Evolutionary conservation across 2,329 filamentous ascomycete species (phyloP), one percentile per base, ranked within the genome.

Genomic region (Sporothrix mexicana): DNA sequence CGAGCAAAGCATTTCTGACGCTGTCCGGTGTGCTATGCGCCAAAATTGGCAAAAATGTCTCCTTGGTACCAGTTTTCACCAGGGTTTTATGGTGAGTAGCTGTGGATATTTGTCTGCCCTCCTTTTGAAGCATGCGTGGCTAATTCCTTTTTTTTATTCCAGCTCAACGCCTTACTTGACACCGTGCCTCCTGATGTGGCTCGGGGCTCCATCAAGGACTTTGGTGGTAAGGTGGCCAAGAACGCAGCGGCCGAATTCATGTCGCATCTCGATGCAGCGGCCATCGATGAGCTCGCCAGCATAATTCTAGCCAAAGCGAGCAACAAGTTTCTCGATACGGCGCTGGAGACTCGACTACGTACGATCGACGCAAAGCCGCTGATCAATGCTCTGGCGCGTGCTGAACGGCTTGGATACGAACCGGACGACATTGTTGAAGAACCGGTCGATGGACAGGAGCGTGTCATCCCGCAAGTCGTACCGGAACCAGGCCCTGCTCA

Each of bases 371-470:
- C 86, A 0, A 83, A 86, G 36, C 82, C 84, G 15, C 82, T 90
- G 2, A 85, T 90, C 70, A 88, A 89, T 73, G 85, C 87, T 15
- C 82, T 90, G 23, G 87, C 87, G 1, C 82, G 84, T 49, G 87
- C 87, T 1, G 86, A 88, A 76, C 85, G 88, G 2, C 82, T 90
- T 0, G 88, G 88, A 1, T 90, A 89, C 72, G 84, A 88, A 68
- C 80, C 81, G 0, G 79, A 81, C 45, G 88, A 89, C 71, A 80
- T 87, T 2, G 80, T 88, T 13, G 83, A 85, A 45, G 83, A 85
- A 30, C 66, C 66, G 20, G 41, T 81, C 83, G 73, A 80, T 74
- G 64, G 79, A 41, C 76, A 78, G 45, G 83, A 85, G 73, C 80
- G 78, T 36, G 81, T 84, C 20, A 81, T 84, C 2, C 77, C 77